A percentile compares a stretch with the other conserved stretches of the same genome.
Evolutionary conservation across 106 monocot species (phyloP).

Genomic region (Alisma plantagoaquatica): DNA sequence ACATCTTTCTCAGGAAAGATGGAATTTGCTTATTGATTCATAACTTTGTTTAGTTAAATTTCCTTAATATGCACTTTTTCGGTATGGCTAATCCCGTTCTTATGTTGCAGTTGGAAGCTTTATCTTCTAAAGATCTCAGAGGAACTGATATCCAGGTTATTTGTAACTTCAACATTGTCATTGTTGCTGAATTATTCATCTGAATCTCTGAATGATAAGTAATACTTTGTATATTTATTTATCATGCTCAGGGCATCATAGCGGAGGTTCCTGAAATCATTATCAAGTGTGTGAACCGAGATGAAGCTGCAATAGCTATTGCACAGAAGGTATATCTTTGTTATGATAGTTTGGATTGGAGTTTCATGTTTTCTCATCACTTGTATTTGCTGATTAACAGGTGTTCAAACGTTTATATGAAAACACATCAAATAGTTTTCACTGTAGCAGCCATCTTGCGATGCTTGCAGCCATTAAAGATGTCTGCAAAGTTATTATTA

Average conservation of each 20-base stretch:
- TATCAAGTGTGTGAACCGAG: conserved; percentile 68
- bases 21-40: no score
- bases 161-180: not conserved
- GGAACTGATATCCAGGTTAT: conserved; percentile 80
- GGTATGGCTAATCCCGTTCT: no score
- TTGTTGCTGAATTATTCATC: not conserved
- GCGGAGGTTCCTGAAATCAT: conserved; percentile 86
- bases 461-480: conserved; percentile 76
- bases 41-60: no score
- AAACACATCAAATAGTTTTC: conserved; percentile 46
- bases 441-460: conserved; percentile 45
- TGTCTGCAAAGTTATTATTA: conserved; percentile 82
- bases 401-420: conserved; percentile 85
- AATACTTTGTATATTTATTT: not conserved
- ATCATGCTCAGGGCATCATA: conserved; percentile 46
- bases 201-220: not conserved
- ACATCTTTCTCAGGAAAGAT: no score
- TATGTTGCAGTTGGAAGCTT: conserved; percentile 67
- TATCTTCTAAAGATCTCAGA: conserved; percentile 64
- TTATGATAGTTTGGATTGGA: not conserved
- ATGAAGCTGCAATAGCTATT: conserved; percentile 87
- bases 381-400: conserved; percentile 31
- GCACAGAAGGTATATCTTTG: conserved; percentile 95
- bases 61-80: no score
- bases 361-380: no score